Evolutionary conservation across 495 filamentous ascomycete species (phyloP), one percentile per base, ranked within the genome.

Genomic region (Tuber melanosporum): DNA sequence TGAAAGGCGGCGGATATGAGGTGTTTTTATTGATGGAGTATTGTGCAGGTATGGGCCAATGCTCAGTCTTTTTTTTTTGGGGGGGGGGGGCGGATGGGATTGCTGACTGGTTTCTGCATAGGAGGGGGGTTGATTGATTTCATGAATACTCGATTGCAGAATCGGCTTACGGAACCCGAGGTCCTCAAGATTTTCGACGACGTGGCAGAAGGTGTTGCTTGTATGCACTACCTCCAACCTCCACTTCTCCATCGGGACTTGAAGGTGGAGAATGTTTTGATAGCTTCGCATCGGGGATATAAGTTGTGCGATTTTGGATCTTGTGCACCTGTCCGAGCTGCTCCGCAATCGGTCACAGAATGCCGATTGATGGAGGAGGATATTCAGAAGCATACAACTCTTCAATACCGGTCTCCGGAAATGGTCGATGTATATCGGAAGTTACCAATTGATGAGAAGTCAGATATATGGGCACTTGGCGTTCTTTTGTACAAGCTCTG

Each of bases 241-340:
- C 92, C 95, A 57, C 87, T 99, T 73, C 87, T 98, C 44, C 95
- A 99, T 85, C 90, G 95, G 75, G 95, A 99, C 85, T 86, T 99
- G 62, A 99, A 99, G 85, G 95, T 99, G 74, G 95, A 99, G 85
- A 99, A 99, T 83, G 94, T 99, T 46, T 89, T 99, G 75, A 99
- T 99, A 81, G 93, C 91, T 52, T 87, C 89, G 57, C 85, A 83
- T 52, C 87, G 88, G 72, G 87, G 89, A 77, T 99, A 97, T 86
- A 98, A 98, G 86, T 88, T 99, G 39, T 99, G 95, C 86, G 95
- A 99, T 86, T 99, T 99, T 89, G 95, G 95, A 45, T 98, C 94
- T 32, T 89, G 95, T 17, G 94, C 95, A 36, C 86, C 91, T 62
- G 94, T 95, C 45, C 89, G 91, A 75, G 91, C 93, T 17, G 94